Conservation (phyloP, 331 rosid genomes). For the Quercus phellos region DNA sequence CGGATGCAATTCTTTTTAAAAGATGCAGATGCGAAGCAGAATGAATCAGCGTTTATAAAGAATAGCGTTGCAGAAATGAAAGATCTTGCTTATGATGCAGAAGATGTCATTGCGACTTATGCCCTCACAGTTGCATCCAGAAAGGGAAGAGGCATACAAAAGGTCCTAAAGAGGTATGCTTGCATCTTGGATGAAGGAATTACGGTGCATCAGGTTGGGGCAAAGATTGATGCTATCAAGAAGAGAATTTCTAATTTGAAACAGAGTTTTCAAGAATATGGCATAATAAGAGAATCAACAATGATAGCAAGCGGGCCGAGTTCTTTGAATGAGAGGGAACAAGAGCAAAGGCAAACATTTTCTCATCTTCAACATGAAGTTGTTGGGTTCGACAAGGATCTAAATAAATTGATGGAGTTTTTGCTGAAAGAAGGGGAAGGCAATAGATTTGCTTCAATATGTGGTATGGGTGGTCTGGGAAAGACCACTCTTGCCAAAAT, state of each 20-base stretch:
- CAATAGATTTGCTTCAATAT: no score
- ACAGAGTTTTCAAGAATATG: background rate
- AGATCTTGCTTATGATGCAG: constrained; percentile 50
- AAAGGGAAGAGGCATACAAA: background rate
- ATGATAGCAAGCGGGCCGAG: no score
- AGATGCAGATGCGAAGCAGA: background rate
- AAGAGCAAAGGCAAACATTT: no score
- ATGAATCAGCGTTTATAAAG: background rate
- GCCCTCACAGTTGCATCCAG: constrained; percentile 19
- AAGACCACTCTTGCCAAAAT: no score
- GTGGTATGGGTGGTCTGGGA: no score
- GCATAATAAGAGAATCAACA: no score
- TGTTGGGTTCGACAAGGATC: no score
- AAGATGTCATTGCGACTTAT: constrained; percentile 29
- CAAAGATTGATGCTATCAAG: constrained; percentile 16
- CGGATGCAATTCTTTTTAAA: no score
- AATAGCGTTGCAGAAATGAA: constrained; percentile 21
- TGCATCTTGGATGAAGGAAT: constrained; percentile 8
- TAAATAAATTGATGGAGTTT: no score
- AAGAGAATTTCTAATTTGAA: constrained; percentile 19
- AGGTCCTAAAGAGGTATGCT: constrained; percentile 28
- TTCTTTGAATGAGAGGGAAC: no score
- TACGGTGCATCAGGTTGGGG: constrained; percentile 20
- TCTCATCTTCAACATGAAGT: no score
- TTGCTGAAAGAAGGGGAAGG: no score